A percentile compares a stretch with the other conserved stretches of the same genome.
These are phyloP conservation scores for Pyrenophora tritici-repentis DNA, from an alignment of 2,329 filamentous ascomycete genomes.

Conservation along the genomic window DNA sequence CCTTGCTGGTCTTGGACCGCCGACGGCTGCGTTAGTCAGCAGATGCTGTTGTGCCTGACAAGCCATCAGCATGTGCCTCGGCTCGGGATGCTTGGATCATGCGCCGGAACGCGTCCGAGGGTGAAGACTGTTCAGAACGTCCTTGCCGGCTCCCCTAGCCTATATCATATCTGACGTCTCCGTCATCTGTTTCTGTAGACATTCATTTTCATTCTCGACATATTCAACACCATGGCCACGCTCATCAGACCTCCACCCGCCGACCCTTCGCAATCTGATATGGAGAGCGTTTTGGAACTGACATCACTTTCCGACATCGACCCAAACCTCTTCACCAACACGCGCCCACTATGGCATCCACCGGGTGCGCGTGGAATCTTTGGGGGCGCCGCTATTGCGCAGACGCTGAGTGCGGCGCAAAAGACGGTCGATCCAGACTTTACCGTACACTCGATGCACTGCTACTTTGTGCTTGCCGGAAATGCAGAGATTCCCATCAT, in stretches of 20 bases:
- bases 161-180: not conserved
- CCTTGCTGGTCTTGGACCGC: not conserved
- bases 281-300: constrained; percentile 88
- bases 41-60: not conserved
- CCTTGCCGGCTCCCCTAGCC: too few relatives aligned
- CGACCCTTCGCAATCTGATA: constrained; percentile 73
- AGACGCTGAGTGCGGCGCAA: constrained; percentile 86
- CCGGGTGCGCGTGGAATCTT: constrained; percentile 91
- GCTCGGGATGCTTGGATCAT: constrained; percentile 19
- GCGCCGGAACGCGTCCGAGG: constrained; percentile 16
- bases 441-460: constrained; percentile 94
- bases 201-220: not conserved
- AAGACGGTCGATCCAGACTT: constrained; percentile 82
- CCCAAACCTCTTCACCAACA: constrained; percentile 92
- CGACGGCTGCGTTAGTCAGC: constrained; percentile 16
- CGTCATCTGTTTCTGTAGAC: not conserved
- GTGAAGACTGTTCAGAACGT: not conserved
- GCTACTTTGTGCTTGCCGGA: constrained; percentile 95
- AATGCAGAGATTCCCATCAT: constrained; percentile 83
- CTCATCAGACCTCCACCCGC: constrained; percentile 76
- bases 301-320: constrained; percentile 78
- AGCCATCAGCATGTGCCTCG: constrained; percentile 27
- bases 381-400: constrained; percentile 89
- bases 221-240: constrained; percentile 53
- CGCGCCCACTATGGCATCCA: constrained; percentile 88